phyloP scores from a whole-genome alignment of 768 basidiomycete species.

The Amanita thiersii region DNA sequence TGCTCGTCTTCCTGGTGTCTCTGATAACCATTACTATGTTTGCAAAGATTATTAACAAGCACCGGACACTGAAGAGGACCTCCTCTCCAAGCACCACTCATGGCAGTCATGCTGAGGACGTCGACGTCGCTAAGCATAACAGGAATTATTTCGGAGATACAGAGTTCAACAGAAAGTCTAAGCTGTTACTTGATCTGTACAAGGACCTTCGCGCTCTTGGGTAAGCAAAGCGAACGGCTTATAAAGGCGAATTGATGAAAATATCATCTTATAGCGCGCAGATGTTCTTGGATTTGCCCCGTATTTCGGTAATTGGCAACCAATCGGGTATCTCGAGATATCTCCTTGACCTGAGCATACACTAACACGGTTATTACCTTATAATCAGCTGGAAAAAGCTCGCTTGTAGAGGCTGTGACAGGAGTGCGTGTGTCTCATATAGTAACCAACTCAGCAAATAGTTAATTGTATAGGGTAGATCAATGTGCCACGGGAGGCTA shows the following conservation, averaged over 20 bases:
- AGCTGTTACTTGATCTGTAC: slow-evolving; percentile 29
- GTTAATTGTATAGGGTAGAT: slow-evolving; percentile 27
- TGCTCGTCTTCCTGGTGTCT: no score
- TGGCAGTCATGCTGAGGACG: no score
- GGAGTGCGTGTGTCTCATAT: slow-evolving; percentile 28
- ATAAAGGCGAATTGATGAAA: neutral
- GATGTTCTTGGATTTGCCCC: slow-evolving; percentile 35
- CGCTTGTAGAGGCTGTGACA: slow-evolving; percentile 48
- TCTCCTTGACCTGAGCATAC: neutral
- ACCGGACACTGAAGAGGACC: no score
- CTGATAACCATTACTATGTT: no score
- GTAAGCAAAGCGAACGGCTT: slow-evolving; percentile 14
- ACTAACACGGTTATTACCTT: neutral
- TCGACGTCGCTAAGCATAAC: no score
- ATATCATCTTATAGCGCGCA: slow-evolving; percentile 22
- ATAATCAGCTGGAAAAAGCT: slow-evolving; percentile 47
- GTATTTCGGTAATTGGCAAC: slow-evolving; percentile 46
- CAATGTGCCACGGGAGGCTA: slow-evolving; percentile 52
- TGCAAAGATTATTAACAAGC: no score
- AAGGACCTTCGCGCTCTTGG: slow-evolving; percentile 32
- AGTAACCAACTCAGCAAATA: neutral
- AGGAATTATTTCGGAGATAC: no score
- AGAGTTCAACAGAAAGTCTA: no score
- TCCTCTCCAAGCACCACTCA: no score
- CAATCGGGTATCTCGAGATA: slow-evolving; percentile 44